These are phyloP conservation scores for Dothistroma septosporum DNA, from an alignment of 2,329 filamentous ascomycete genomes.

Conservation along the genomic window DNA sequence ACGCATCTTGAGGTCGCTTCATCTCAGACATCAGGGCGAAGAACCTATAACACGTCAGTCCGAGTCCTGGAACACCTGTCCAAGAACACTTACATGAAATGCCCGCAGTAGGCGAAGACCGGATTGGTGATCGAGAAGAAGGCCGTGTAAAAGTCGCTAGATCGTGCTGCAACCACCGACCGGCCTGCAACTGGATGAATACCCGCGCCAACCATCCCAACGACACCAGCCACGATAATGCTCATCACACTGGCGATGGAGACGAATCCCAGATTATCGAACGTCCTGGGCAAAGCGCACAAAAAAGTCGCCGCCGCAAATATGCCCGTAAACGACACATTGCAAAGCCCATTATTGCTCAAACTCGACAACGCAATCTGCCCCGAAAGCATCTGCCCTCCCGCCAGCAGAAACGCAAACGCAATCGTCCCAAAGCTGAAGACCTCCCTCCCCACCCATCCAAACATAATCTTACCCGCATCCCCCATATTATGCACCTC, in stretches of 20 bases:
- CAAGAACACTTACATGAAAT: constrained; percentile 41
- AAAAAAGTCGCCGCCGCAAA: constrained; percentile 48
- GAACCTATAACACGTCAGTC: constrained; percentile 34
- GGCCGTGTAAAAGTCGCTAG: constrained; percentile 42
- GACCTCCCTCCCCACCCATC: constrained; percentile 26
- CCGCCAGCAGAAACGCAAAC: constrained; percentile 51
- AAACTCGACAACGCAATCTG: constrained; percentile 49
- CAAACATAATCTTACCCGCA: constrained; percentile 35
- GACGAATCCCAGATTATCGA: constrained; percentile 49
- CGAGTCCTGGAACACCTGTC: too few species aligned
- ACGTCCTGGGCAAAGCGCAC: constrained; percentile 48
- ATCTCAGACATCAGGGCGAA: constrained; percentile 54
- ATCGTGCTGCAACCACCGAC: constrained; percentile 37
- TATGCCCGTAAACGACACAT: constrained; percentile 50
- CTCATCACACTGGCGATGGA: constrained; percentile 42
- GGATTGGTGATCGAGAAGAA: constrained; percentile 51
- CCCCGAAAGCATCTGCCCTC: constrained; percentile 50
- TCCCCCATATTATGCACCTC: constrained; percentile 38
- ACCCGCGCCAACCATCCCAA: constrained; percentile 51
- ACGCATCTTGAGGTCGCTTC: constrained; percentile 44
- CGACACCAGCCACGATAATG: constrained; percentile 49
- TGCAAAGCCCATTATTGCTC: constrained; percentile 47
- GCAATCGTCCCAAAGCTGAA: constrained; percentile 45
- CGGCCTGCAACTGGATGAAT: constrained; percentile 39
- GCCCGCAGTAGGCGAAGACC: constrained; percentile 51